Evolutionary conservation across 2,329 filamentous ascomycete species (phyloP), one percentile per base, ranked within the genome.

Genomic region (Coniochaeta hoffmannii): DNA sequence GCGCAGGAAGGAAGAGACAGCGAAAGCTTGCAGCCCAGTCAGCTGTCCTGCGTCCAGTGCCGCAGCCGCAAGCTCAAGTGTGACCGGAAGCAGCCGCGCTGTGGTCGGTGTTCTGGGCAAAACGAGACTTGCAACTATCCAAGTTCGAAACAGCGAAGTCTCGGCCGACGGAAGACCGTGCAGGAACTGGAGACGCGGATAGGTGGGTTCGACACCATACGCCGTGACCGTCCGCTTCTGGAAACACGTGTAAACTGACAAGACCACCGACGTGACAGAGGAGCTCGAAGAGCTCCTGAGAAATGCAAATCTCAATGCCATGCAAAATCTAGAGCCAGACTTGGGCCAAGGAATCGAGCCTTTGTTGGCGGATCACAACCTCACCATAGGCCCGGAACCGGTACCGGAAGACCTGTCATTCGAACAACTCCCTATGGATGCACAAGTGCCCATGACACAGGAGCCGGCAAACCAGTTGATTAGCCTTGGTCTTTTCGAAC

Each of bases 401-500:
- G 5, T 28, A 34, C 26, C 10, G 9, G 14, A 50, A 31, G 4
- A 31, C 24, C n/a, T 51, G 49, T 32, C 49, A 24, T 14, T 19
- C 11, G 41, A 19, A 8, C 41, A 24, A 46, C 6, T 10, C 2
- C 24, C 41, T 24, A 6, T 28, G 19, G 22, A 46, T n/a, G 19
- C 19, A 31, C 4, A 4, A 34, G 19, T 22, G 15, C 22, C 12
- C 10, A 15, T 34, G 15, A 9, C 28, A 14, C 28, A 31, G 10
- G 24, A 30, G 7, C 28, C 46, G 2, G 8, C 34, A 22, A 53
- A 53, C 11, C 58, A 65, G 17, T 15, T 68, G 14, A 56, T 63
- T 5, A 55, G 59, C 30, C 63, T 65, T 9, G 66, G 66, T 1
- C 60, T 67, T 2, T 65, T 64, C 53, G 67, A 70, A 53, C 60